Base-by-base conservation (phyloP, 495 filamentous ascomycete species). In the Staphylotrichum longicolle region DNA sequence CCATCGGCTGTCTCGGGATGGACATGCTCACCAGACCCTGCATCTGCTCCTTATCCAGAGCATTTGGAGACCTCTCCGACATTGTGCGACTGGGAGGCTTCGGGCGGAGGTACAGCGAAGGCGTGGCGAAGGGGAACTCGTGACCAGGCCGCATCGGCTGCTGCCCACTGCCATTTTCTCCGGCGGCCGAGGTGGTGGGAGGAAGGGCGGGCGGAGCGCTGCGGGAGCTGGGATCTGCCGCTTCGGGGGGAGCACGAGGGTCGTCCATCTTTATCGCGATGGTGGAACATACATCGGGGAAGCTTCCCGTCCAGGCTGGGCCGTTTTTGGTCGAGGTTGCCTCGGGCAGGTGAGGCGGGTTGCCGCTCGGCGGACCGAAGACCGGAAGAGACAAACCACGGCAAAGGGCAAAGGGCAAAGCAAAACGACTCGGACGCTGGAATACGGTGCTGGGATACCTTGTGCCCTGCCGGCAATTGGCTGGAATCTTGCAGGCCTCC, bases 11-110 rank as follows among this genome's bases (percentile, higher is more conserved):
- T 70, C 67, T 70, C 67, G 66, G 68, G 52, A 58, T 41, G 44
- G 48, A 30, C 46, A 61, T 60, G 82, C 89, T 84, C 75, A 97
- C 93, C 83, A 98, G 83, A 70, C 89, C 93, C 75, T 93, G 88
- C 77, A 88, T 84, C 80, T 98, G 93, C 78, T 96, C 93, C 75
- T 83, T 86, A 75, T 98, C 93, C 63, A 96, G 80, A 64, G 86
- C 83, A 77, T 81, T 88, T 76, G 89, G 79, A 70, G 86, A 80
- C 72, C 82, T 82, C 57, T 81, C 75, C 63, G 82, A 70, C 68
- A 78, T 75, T 69, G 77, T 74, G 69, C 72, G 78, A 73, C 71
- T 76, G 64, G 64, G 75, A 68, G 80, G 74, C 72, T 82, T 81
- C 58, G 88, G 89, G 69, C 86, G 87, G 75, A 95, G 85, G 79